Conservation (phyloP, 2,329 filamentous ascomycete species). For the Aureobasidium musti region DNA sequence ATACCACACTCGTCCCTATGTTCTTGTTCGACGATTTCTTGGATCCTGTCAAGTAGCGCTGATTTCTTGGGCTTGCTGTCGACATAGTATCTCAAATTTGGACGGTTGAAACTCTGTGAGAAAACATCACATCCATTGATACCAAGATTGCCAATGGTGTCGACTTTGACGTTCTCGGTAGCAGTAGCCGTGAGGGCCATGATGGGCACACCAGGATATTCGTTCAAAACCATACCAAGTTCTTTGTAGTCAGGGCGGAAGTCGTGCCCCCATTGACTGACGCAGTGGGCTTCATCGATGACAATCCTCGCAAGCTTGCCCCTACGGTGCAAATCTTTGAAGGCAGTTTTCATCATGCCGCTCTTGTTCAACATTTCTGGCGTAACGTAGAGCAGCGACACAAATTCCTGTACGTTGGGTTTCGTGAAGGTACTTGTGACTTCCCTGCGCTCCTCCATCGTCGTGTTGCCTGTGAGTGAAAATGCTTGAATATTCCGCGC, state of each 20-base stretch:
- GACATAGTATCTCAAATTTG: slow-evolving; percentile 89
- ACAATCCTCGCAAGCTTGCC: slow-evolving; percentile 83
- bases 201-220: slow-evolving; percentile 77
- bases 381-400: slow-evolving; percentile 91
- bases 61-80: slow-evolving; percentile 66
- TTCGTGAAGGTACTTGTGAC: slow-evolving; percentile 67
- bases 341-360: slow-evolving; percentile 62
- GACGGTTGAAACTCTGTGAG: slow-evolving; percentile 94
- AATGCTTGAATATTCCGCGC: slow-evolving; percentile 75
- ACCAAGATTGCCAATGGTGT: slow-evolving; percentile 87
- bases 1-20: slow-evolving; percentile 80
- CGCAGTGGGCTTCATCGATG: slow-evolving; percentile 98
- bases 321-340: slow-evolving; percentile 68
- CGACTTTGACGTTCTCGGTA: slow-evolving; percentile 86
- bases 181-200: slow-evolving; percentile 97
- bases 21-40: slow-evolving; percentile 66
- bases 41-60: slow-evolving; percentile 57
- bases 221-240: slow-evolving; percentile 70
- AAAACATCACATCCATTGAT: slow-evolving; percentile 79
- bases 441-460: slow-evolving; percentile 61
- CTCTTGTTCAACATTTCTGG: slow-evolving; percentile 96
- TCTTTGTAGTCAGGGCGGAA: slow-evolving; percentile 95
- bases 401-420: slow-evolving; percentile 67
- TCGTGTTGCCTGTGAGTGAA: slow-evolving; percentile 77
- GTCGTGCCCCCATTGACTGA: slow-evolving; percentile 98